These are phyloP conservation scores for Talaromyces sp. DNA, from an alignment of 2,329 filamentous ascomycete species.

Conservation along the genomic window DNA sequence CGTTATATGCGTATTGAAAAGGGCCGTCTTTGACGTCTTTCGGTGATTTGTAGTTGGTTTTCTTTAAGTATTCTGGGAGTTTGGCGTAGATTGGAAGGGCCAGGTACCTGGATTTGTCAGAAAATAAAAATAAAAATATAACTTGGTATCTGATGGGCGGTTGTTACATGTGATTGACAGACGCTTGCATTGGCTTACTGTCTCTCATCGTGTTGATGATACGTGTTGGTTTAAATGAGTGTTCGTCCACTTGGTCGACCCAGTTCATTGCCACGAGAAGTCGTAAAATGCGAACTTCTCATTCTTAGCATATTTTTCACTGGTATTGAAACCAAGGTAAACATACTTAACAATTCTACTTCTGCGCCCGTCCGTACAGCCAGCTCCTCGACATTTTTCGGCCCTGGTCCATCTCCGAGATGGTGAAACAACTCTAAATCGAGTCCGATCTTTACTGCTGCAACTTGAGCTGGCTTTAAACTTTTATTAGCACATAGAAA, in stretches of 20 bases:
- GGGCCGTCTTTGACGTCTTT: conserved; percentile 9
- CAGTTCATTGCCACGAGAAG: conserved; percentile 8
- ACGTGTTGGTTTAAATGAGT: conserved; percentile 3
- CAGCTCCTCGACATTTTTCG: conserved; percentile 1
- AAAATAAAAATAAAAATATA: neutral
- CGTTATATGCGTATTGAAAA: conserved; percentile 16
- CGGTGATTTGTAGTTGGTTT: conserved; percentile 9
- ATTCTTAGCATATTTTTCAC: neutral
- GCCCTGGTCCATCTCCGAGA: conserved; percentile 2
- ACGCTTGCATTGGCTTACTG: conserved; percentile 3
- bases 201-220: conserved; percentile 6
- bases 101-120: neutral
- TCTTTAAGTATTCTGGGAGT: conserved; percentile 5
- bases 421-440: conserved; percentile 2
- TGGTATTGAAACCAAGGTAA: neutral
- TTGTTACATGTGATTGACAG: conserved; percentile 4
- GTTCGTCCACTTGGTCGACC: conserved; percentile 4
- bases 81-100: conserved; percentile 4
- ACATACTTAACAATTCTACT: conserved; percentile 5
- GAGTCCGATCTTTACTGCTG: neutral
- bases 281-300: conserved; percentile 6
- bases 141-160: neutral
- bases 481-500: neutral
- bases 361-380: conserved; percentile 1
- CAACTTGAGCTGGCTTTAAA: conserved; percentile 3